A percentile compares a stretch with the other conserved stretches of the same genome.
Evolutionary conservation across 257 asterid species (phyloP).

Genomic region (Lithospermum erythrorhizon): DNA sequence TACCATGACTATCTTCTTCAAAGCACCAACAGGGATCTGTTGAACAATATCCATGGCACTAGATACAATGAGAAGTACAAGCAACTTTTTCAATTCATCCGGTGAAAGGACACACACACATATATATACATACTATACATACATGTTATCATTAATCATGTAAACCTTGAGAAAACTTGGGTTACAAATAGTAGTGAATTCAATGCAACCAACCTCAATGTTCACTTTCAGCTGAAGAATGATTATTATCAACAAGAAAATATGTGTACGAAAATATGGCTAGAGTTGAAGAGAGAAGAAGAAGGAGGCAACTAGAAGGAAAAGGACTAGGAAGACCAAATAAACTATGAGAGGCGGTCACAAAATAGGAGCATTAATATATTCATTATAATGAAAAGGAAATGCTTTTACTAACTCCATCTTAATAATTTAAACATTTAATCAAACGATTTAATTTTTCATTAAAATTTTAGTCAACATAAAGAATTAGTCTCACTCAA

Average conservation of each 20-base stretch:
- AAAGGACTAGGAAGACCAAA: background rate
- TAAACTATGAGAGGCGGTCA: constrained; percentile 5
- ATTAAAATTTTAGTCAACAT: no score
- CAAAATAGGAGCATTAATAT: background rate
- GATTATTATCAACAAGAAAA: background rate
- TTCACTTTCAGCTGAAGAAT: background rate
- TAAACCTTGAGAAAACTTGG: background rate
- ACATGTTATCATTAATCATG: background rate
- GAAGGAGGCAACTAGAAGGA: constrained; percentile 3
- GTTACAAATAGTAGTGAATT: background rate
- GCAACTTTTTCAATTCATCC: background rate
- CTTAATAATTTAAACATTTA: no score
- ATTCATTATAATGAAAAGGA: background rate
- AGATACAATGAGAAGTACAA: background rate
- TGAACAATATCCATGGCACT: background rate
- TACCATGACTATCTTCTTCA: background rate
- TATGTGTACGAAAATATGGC: background rate
- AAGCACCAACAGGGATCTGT: background rate
- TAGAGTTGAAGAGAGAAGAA: background rate
- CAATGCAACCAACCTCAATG: constrained; percentile 1
- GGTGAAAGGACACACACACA: background rate
- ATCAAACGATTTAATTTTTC: no score
- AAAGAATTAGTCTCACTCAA: no score
- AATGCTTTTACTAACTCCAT: no score
- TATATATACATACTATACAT: no score